A percentile compares a stretch with the other conserved stretches of the same genome.
Conservation (phyloP, 2,329 filamentous ascomycete species). For the Penicillium vulpinum region DNA sequence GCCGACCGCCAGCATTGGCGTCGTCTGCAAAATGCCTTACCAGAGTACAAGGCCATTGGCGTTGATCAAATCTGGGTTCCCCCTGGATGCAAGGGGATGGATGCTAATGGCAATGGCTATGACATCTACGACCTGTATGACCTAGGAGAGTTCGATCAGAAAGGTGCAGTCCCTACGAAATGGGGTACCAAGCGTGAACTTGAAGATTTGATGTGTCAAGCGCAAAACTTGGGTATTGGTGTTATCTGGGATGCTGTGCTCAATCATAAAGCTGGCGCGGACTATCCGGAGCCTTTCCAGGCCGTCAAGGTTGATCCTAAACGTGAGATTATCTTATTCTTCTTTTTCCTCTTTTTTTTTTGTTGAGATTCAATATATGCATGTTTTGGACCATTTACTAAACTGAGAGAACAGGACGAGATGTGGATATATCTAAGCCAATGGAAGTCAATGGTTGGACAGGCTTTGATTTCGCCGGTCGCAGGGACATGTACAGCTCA, state of each 20-base stretch:
- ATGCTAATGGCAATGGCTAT: constrained; percentile 64
- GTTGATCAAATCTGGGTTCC: constrained; percentile 68
- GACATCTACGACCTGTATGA: constrained; percentile 71
- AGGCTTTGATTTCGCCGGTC: constrained; percentile 64
- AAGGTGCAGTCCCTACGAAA: constrained; percentile 63
- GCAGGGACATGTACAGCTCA: constrained; percentile 59
- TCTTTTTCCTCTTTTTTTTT: no score
- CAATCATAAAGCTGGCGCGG: constrained; percentile 71
- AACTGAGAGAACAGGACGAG: constrained; percentile 42
- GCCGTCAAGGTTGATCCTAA: constrained; percentile 65
- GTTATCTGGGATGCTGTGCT: constrained; percentile 70
- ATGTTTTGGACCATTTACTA: neutral
- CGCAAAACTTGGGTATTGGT: constrained; percentile 56
- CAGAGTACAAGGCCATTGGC: constrained; percentile 59
- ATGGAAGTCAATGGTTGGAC: constrained; percentile 69
- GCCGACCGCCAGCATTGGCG: constrained; percentile 62
- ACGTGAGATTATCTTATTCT: constrained; percentile 25
- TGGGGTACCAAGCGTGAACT: constrained; percentile 68
- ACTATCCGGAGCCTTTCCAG: constrained; percentile 62
- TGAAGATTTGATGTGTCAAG: constrained; percentile 51
- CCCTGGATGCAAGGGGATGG: constrained; percentile 68
- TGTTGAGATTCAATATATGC: neutral
- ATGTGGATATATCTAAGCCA: constrained; percentile 54
- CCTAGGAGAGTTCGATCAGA: constrained; percentile 71
- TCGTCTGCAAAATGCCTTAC: constrained; percentile 55